Evolutionary conservation across 1,284 basidiomycete species (phyloP), one percentile per base, ranked within the genome.

Genomic region (Golubevia sp.): DNA sequence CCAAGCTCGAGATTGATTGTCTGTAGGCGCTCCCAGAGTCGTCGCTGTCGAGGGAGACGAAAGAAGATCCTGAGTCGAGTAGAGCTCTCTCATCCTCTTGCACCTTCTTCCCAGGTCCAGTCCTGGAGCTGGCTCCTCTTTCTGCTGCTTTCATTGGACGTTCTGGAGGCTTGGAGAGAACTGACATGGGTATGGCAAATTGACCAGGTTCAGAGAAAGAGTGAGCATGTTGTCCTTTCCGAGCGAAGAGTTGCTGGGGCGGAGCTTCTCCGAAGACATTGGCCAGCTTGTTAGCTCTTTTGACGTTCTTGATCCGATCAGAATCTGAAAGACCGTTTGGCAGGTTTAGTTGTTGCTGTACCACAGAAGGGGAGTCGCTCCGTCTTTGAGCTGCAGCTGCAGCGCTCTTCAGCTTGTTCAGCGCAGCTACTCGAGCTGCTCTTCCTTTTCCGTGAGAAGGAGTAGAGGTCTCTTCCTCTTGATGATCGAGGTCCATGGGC

Each of bases 211-310:
- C 38, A 11, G 57, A 52, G 18, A 15, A 27, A 25, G 57, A 58
- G n/a, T 48, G 50, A 15, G 57, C 26, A 30, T 56, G 55, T 24
- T 48, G 57, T 21, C 30, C 49, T 27, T 34, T 13, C 24, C 21
- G 13, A 5, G 57, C 18, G 44, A 48, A 50, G 8, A 58, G 38
- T 20, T 25, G 26, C 21, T 58, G 57, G 8, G 57, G 57, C 5
- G 57, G 57, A 8, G 57, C 51, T 20, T 51, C 49, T 21, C 58
- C 58, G 21, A 59, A 59, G 7, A 61, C 53, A 5, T 30, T 25
- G 25, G 55, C 59, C 30, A 61, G 53, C 53, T 61, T 61, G 59
- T 49, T 61, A 15, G 59, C 59, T 27, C 53, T 51, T 23, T 48
- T 53, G 26, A 61, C 59, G 23, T 48, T 55, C 1, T 53, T 55